Evolutionary conservation across 2,329 filamentous ascomycete species (phyloP).

Genomic region (Dactylella cylindrospora): DNA sequence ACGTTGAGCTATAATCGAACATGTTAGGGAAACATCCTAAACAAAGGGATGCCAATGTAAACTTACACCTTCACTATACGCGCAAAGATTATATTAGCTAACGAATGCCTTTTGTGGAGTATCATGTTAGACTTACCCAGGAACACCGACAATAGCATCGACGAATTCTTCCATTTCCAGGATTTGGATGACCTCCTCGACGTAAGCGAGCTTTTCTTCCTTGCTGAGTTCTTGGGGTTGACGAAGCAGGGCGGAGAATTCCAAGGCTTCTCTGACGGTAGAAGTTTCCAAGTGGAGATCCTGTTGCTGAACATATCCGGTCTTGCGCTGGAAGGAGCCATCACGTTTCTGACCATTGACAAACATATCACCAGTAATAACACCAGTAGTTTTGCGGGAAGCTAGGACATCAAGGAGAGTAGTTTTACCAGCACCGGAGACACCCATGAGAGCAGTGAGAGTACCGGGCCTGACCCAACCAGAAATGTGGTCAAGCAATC

Average conservation of each 20-base stretch:
- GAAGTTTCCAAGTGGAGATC: constrained; percentile 65
- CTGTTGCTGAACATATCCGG: constrained; percentile 66
- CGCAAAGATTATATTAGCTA: background rate
- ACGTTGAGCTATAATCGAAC: constrained; percentile 56
- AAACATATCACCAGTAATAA: constrained; percentile 64
- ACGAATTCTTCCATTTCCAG: constrained; percentile 67
- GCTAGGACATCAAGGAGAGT: constrained; percentile 78
- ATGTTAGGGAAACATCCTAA: background rate
- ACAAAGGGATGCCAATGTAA: too few species aligned
- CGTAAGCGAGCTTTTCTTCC: constrained; percentile 65
- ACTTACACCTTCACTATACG: constrained; percentile 19
- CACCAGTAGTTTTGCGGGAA: constrained; percentile 65
- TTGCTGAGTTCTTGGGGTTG: constrained; percentile 62
- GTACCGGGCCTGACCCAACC: constrained; percentile 76
- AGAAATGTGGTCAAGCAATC: constrained; percentile 63
- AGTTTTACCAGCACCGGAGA: constrained; percentile 83
- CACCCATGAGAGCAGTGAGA: constrained; percentile 78
- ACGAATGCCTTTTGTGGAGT: background rate
- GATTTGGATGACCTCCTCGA: constrained; percentile 66
- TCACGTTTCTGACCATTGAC: constrained; percentile 63
- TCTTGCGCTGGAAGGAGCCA: constrained; percentile 65
- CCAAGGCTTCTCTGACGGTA: constrained; percentile 66
- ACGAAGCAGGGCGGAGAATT: constrained; percentile 66
- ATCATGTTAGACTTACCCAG: constrained; percentile 55
- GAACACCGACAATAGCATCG: constrained; percentile 66